Evolutionary conservation across 2,329 filamentous ascomycete species (phyloP), one percentile per base, ranked within the genome.

Genomic region (Fusarium pseudocircinatum): DNA sequence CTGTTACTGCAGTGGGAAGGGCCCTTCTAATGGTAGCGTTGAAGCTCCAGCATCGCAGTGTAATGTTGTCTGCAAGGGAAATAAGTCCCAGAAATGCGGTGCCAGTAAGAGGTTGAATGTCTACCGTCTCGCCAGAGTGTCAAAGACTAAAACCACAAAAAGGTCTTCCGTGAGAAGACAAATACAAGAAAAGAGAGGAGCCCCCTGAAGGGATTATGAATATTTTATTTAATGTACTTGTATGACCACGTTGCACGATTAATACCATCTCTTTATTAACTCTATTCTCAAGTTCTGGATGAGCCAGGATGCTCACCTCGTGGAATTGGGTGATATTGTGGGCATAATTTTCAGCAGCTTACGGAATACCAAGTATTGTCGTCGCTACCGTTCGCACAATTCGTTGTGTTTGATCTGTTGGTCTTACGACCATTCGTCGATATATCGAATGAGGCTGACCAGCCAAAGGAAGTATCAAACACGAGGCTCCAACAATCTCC

Each of bases 1-100:
- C 20, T 76, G 74, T 47, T 77, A 72, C 54, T 76, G 74, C n/a
- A 64, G 62, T 20, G 68, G 61, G 16, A 57, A 54, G 9, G 74
- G 61, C 1, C 74, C 74, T 0, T 64, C 67, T 1, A 60, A 61
- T 15, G 74, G 74, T 4, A 76, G 74, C 14, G 36, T 57, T n/a
- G 73, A 72, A 37, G 64, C 50, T 7, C 42, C 61, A 2, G 58
- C 60, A 18, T 64, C 70, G 8, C 39, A 72, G 16, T 76, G 74
- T 14, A 61, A 37, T 15, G 49, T 74, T n/a, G 1, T 28, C 20
- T 76, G 74, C 53, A 70, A 63, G 18, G 74, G 74, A 4, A 54
- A 77, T 12, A 67, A 63, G 26, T 30, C 44, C 3, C 53, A 75
- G 26, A 65, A 65, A 22, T 76, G 74, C 14, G 74, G 74, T 22